phyloP scores from a whole-genome alignment of 2,329 filamentous ascomycete species.

The Aspergillus eucalypticola region DNA sequence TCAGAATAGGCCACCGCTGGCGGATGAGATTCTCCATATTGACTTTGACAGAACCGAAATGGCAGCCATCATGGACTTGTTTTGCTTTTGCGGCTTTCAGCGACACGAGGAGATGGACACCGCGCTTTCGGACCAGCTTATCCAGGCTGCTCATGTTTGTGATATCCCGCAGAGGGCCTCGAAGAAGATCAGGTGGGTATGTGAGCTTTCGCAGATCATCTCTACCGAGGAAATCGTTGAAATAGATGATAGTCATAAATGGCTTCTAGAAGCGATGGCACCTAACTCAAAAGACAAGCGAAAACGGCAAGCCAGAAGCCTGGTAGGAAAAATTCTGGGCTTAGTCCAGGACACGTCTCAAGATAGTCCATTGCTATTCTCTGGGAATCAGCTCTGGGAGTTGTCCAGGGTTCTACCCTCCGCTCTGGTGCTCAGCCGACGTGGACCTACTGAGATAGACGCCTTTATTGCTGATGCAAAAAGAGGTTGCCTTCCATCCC shows the following conservation, averaged over 20 bases:
- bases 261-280: conserved; percentile 4
- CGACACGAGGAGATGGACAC: conserved; percentile 16
- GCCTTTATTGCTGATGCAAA: conserved; percentile 26
- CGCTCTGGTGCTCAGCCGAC: conserved; percentile 19
- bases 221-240: conserved; percentile 9
- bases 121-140: conserved; percentile 24
- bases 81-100: conserved; percentile 17
- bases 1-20: neutral
- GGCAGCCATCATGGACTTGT: conserved; percentile 20
- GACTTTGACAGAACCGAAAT: conserved; percentile 29
- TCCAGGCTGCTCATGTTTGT: conserved; percentile 11
- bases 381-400: conserved; percentile 3
- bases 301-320: conserved; percentile 1
- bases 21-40: conserved; percentile 22
- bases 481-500: conserved; percentile 20
- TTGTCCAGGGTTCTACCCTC: conserved; percentile 12
- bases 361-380: neutral
- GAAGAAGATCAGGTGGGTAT: conserved; percentile 13
- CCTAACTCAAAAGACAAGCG: neutral
- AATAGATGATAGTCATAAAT: conserved; percentile 12
- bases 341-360: neutral
- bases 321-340: conserved; percentile 6
- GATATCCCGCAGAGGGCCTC: conserved; percentile 7
- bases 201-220: conserved; percentile 13
- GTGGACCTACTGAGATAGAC: conserved; percentile 20